These are phyloP conservation scores for Ensete glaucum DNA, from an alignment of 176 grass and related monocot species.

Conservation along the genomic window DNA sequence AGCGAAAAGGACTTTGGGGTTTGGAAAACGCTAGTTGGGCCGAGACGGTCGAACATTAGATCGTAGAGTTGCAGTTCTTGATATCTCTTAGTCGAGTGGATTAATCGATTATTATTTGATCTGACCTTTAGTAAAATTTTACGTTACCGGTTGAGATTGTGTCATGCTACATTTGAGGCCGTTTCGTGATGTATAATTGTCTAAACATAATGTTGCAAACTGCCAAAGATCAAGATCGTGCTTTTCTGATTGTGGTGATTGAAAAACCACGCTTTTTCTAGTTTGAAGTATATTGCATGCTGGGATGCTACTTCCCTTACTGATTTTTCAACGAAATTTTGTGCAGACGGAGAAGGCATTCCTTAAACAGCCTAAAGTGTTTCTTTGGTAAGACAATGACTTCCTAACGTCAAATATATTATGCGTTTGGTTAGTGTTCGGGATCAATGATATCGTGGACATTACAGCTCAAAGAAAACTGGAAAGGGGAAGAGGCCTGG, in stretches of 20 bases:
- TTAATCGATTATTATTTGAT: background rate
- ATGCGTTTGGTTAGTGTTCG: background rate
- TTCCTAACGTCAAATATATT: background rate
- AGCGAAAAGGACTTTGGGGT: background rate
- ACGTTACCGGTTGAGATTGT: background rate
- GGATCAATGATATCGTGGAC: background rate
- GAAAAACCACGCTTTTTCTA: too few species aligned
- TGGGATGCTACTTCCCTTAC: background rate
- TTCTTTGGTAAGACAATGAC: background rate
- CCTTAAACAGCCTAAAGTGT: conserved; percentile 4
- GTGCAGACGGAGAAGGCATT: conserved; percentile 14
- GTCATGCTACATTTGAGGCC: background rate
- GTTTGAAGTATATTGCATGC: background rate
- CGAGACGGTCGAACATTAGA: too few species aligned
- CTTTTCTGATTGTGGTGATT: background rate
- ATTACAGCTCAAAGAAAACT: conserved; percentile 4
- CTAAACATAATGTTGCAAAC: too few species aligned
- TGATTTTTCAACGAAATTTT: background rate
- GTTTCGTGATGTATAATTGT: background rate
- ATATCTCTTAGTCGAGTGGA: background rate
- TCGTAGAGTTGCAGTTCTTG: background rate
- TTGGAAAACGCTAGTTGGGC: background rate
- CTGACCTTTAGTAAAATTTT: background rate
- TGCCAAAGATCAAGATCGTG: too few species aligned
- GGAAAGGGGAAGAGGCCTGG: conserved; percentile 7